Evolutionary conservation across 306 rosid species (phyloP), one percentile per base, ranked within the genome.

Genomic region (Acacia confusa): DNA sequence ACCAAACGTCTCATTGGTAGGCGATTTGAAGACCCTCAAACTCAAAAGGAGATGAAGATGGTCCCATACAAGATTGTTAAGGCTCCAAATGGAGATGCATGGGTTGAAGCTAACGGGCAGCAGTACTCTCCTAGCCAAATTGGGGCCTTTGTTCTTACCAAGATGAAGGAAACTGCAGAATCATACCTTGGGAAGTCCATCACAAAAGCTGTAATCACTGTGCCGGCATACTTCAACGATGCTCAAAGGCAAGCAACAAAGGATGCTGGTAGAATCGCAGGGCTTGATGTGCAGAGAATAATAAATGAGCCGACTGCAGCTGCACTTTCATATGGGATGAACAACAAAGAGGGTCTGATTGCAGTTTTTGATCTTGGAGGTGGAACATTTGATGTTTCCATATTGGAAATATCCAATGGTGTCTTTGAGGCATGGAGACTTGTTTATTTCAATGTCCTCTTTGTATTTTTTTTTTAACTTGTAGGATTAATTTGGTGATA

Each of bases 301-400:
- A 93, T 93, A 72, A 93, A 93, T 30, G 97, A 93, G 75, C 97
- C 97, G 4, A 93, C 97, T 50, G 97, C 97, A 30, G 97, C 97
- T 67, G 97, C 97, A 27, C 94, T 93, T 64, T 93, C 97, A 17
- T 93, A 93, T 72, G 97, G 96, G 64, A 93, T 93, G 97, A 93
- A 93, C 90, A 93, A 91, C 76, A 93, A 93, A 83, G 97, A 93
- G 85, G 97, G 97, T 19, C 85, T 91, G 15, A 93, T 93, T 66
- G 97, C 97, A 11, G 97, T 93, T 24, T 93, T 93, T 78, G 97
- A 93, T 85, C 97, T 93, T 72, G 97, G 97, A 38, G 97, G 96
- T 88, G 96, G 97, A 82, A 93, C 97, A 9, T 93, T 93, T 70
- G 97, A 93, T 86, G 97, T 93, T 48, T 93, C 97, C 82, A 91